Conservation (phyloP, 2,329 filamentous ascomycete genomes). For the Penicillium polonicum region DNA sequence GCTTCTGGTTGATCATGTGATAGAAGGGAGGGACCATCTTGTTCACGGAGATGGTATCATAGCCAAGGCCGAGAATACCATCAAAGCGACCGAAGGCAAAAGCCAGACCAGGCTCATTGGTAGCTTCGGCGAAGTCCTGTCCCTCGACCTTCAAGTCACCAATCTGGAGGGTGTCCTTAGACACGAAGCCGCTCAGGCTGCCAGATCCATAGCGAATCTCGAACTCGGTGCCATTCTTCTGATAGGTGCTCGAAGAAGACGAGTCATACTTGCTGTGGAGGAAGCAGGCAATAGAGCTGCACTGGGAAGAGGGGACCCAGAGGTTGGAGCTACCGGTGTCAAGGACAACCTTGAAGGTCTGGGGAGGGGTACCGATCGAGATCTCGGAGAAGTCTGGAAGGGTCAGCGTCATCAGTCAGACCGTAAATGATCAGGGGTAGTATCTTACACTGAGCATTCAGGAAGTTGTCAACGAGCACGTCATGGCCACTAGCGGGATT, state of each 20-base stretch:
- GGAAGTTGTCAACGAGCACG: slow-evolving; percentile 92
- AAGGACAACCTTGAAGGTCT: slow-evolving; percentile 96
- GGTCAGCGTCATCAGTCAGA: slow-evolving; percentile 10
- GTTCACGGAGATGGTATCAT: slow-evolving; percentile 96
- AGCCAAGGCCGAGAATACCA: slow-evolving; percentile 91
- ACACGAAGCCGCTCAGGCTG: slow-evolving; percentile 89
- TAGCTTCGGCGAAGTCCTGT: slow-evolving; percentile 96
- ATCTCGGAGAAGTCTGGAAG: slow-evolving; percentile 94
- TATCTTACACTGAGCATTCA: slow-evolving; percentile 93
- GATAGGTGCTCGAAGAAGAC: slow-evolving; percentile 81
- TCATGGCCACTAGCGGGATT: slow-evolving; percentile 68
- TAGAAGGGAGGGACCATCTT: slow-evolving; percentile 93
- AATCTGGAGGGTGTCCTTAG: slow-evolving; percentile 80
- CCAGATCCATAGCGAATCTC: slow-evolving; percentile 95
- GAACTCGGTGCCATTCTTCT: slow-evolving; percentile 89
- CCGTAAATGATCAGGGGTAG: neutral
- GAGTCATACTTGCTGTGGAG: slow-evolving; percentile 97
- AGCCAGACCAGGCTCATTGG: slow-evolving; percentile 89
- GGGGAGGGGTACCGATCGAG: slow-evolving; percentile 83
- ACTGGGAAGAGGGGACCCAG: slow-evolving; percentile 90
- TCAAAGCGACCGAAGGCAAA: slow-evolving; percentile 98
- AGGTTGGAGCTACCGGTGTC: slow-evolving; percentile 99
- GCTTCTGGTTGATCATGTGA: slow-evolving; percentile 85
- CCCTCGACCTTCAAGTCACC: slow-evolving; percentile 84
- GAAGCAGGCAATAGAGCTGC: slow-evolving; percentile 95